phyloP scores from a whole-genome alignment of 805 yeast genomes.

The Diddensiella transvaalensis region DNA sequence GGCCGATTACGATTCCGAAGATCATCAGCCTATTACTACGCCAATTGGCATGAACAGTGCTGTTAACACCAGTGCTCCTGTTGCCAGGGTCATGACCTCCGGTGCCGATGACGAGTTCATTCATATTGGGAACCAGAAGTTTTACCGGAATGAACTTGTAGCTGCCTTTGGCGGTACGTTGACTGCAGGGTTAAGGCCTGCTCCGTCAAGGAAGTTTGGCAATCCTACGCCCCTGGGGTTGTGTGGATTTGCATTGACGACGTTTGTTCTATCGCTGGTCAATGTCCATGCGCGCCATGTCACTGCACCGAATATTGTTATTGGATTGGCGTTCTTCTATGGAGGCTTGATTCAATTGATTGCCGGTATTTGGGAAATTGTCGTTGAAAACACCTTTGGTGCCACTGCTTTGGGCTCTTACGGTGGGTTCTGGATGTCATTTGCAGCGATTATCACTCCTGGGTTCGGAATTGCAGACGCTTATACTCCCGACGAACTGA shows the following conservation, averaged over 20 bases:
- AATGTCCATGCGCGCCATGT: conserved; percentile 56
- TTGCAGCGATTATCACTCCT: conserved; percentile 54
- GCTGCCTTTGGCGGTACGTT: conserved; percentile 69
- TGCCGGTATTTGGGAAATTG: conserved; percentile 67
- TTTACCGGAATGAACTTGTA: conserved; percentile 43
- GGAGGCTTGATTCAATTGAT: conserved; percentile 59
- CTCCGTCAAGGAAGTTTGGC: conserved; percentile 56
- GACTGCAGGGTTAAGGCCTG: conserved; percentile 63
- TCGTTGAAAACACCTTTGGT: conserved; percentile 63
- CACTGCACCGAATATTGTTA: conserved; percentile 48
- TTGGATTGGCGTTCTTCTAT: conserved; percentile 57
- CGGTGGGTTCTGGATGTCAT: conserved; percentile 71
- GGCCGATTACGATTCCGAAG: conserved; percentile 5
- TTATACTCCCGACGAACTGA: conserved; percentile 41
- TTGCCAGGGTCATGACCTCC: conserved; percentile 20
- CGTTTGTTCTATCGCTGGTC: conserved; percentile 54
- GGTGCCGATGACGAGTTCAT: conserved; percentile 45
- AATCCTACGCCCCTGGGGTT: conserved; percentile 67
- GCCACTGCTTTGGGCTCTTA: conserved; percentile 59
- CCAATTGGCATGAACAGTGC: neutral
- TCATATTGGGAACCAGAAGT: conserved; percentile 68
- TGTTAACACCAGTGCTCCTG: neutral
- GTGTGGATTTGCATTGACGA: conserved; percentile 58
- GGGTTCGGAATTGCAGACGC: conserved; percentile 60
- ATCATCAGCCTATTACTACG: neutral